Evolutionary conservation across 441 rosid genomes (phyloP).

Genomic region (Pelargonium cotyledonis): DNA sequence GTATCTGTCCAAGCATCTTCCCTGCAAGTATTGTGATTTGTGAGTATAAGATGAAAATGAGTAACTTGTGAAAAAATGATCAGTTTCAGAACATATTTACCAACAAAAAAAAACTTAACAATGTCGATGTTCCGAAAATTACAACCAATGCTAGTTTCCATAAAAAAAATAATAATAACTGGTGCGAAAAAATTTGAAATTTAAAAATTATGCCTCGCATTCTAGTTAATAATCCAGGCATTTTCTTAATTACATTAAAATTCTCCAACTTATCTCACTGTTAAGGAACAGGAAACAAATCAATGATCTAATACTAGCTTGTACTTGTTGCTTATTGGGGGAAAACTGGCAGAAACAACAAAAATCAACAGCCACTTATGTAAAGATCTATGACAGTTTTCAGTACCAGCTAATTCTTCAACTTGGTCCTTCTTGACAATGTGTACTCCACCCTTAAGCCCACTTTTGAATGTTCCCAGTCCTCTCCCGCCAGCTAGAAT

Average conservation of each 20-base stretch:
- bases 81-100: neutral
- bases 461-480: constrained; percentile 76
- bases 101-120: too few relatives aligned
- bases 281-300: neutral
- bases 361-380: neutral
- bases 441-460: constrained; percentile 94
- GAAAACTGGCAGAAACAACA: neutral
- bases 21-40: constrained; percentile 31
- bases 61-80: too few relatives aligned
- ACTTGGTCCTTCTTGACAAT: constrained; percentile 68
- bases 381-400: constrained; percentile 1
- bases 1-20: constrained; percentile 93
- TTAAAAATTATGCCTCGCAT: neutral
- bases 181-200: too few relatives aligned
- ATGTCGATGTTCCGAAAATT: too few relatives aligned
- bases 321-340: too few relatives aligned
- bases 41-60: neutral
- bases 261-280: neutral
- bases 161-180: too few relatives aligned
- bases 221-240: neutral
- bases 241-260: neutral
- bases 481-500: constrained; percentile 98
- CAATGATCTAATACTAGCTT: neutral
- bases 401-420: constrained; percentile 73
- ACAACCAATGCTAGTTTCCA: too few relatives aligned